Evolutionary conservation across 192 early-diverging fungal species (phyloP), one percentile per base, ranked within the genome.

Genomic region (Umbelopsis sp.): DNA sequence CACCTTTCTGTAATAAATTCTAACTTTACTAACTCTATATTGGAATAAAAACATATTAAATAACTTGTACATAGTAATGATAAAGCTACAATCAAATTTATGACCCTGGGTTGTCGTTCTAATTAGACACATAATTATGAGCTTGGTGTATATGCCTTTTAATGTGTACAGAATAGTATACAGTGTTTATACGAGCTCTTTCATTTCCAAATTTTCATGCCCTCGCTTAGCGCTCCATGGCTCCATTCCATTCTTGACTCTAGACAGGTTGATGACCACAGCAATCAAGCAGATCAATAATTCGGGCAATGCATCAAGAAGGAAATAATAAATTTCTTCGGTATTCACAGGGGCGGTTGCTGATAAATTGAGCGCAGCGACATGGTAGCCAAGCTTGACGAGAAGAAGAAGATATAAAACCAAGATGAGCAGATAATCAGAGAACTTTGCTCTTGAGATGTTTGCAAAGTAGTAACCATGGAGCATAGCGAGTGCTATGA

Each of bases 201-300:
- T 49, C 11, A 5, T 21, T 49, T 49, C 47, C 2, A 17, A 49
- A 21, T n/a, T n/a, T n/a, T 17, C 16, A 17, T 4, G 47, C 16
- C 20, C n/a, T 2, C 20, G n/a, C 16, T 49, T 49, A 5, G 47
- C 16, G 5, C 45, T 68, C 69, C 26, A 51, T 67, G 76, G 68
- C 14, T 62, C 56, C 14, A 34, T 26, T 62, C 56, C 56, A 36
- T 62, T 62, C 25, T 62, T 62, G 56, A 62, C 56, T 17, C 12
- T 62, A 21, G 56, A 34, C 56, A 62, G 22, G 26, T 62, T 22
- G 22, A 62, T 26, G 29, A 7, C 56, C 0, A 22, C 26, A 24
- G 56, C 56, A 14, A 62, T 21, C 25, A 62, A 21, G 25, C 56
- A 62, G 34, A 34, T 34, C 26, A 62, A 20, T 34, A 68, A 44